phyloP scores from a whole-genome alignment of 1,139 yeast genomes.

The Zygoascus sp. region DNA sequence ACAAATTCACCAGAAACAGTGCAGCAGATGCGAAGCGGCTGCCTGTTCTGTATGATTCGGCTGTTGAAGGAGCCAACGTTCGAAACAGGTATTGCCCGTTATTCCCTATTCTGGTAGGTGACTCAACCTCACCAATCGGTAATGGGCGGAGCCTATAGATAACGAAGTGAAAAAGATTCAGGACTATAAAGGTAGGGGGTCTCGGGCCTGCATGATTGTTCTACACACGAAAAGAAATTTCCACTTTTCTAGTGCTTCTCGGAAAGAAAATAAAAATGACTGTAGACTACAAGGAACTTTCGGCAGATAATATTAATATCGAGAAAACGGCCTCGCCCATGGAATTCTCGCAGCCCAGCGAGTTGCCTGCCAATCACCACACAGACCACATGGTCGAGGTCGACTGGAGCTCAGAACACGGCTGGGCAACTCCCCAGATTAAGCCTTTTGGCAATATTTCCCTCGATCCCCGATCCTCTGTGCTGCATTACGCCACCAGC shows the following conservation, averaged over 20 bases:
- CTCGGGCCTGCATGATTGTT: too few species aligned
- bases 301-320: constrained; percentile 21
- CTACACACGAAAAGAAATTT: too few species aligned
- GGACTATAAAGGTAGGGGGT: background rate
- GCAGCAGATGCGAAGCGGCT: too few species aligned
- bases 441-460: constrained; percentile 39
- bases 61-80: too few species aligned
- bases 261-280: constrained; percentile 18
- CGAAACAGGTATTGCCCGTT: background rate
- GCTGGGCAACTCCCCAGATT: constrained; percentile 42
- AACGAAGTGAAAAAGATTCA: background rate
- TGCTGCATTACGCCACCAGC: constrained; percentile 34
- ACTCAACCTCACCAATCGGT: constrained; percentile 1
- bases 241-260: too few species aligned
- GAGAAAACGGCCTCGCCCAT: constrained; percentile 17
- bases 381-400: constrained; percentile 45
- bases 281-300: constrained; percentile 17
- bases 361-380: constrained; percentile 18
- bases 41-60: too few species aligned
- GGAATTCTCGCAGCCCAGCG: constrained; percentile 20
- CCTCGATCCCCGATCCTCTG: constrained; percentile 32
- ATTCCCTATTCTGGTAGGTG: background rate
- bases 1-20: too few species aligned
- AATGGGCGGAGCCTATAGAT: background rate
- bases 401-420: constrained; percentile 37